A percentile compares a stretch with the other conserved stretches of the same genome.
Evolutionary conservation across 805 yeast species (phyloP).

Genomic region (Suhomyces faveliae): DNA sequence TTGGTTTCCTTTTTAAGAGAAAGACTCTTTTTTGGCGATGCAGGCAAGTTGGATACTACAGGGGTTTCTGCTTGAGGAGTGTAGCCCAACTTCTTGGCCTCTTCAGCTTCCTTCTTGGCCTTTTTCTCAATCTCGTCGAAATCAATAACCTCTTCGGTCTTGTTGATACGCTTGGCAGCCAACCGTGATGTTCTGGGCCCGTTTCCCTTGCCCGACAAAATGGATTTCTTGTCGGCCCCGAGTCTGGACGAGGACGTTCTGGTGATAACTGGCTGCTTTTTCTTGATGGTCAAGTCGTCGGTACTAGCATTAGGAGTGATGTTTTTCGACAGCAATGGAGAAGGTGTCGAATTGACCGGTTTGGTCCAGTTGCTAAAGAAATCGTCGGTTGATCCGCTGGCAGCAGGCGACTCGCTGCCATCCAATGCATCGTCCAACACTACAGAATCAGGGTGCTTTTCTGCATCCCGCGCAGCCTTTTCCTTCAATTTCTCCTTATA

Average conservation of each 20-base stretch:
- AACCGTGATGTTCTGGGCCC: slow-evolving; percentile 56
- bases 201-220: slow-evolving; percentile 50
- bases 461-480: slow-evolving; percentile 64
- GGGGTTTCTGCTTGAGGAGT: slow-evolving; percentile 34
- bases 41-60: slow-evolving; percentile 2
- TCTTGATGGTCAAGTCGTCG: slow-evolving; percentile 27
- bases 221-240: slow-evolving; percentile 29
- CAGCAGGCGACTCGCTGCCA: slow-evolving; percentile 25
- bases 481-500: slow-evolving; percentile 79
- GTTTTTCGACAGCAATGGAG: slow-evolving; percentile 48
- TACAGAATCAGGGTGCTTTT: slow-evolving; percentile 68
- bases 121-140: slow-evolving; percentile 66
- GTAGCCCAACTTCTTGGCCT: slow-evolving; percentile 55
- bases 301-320: slow-evolving; percentile 43
- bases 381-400: slow-evolving; percentile 62
- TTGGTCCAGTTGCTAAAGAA: slow-evolving; percentile 92
- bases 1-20: slow-evolving; percentile 3
- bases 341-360: slow-evolving; percentile 56
- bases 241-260: slow-evolving; percentile 26
- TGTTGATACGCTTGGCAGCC: slow-evolving; percentile 49
- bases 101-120: slow-evolving; percentile 81
- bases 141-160: slow-evolving; percentile 52
- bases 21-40: slow-evolving; percentile 10
- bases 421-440: slow-evolving; percentile 55
- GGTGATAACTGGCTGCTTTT: slow-evolving; percentile 17